Base-by-base conservation (phyloP, 306 rosid genomes). In the Vicia villosa region DNA sequence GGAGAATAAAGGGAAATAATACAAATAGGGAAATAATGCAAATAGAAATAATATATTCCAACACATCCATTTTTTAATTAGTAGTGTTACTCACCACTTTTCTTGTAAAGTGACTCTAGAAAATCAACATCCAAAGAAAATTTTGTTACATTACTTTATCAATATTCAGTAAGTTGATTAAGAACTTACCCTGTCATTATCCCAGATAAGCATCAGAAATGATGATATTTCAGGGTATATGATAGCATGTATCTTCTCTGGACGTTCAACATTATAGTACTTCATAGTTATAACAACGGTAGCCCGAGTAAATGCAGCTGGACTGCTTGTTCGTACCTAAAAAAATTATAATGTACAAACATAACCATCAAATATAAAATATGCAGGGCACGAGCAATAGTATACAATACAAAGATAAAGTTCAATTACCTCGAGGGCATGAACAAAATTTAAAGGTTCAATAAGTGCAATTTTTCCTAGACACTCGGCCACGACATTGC, bases 401-500 rank as follows among this genome's bases (percentile, higher is more conserved):
- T 68, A 73, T 41, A 50, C 52, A 4, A 63, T 67, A 61, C 70
- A 38, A 40, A 36, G 37, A 24, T 47, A 59, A 65, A 52, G 66
- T 8, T 56, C 22, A 66, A 24, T 76, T 87, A 91, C 99, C 97
- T 89, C 89, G 9, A 95, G 99, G 40, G 99, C 97, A 16, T 96
- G 99, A 82, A 95, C 88, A 68, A 95, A 96, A 77, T 95, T 95
- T 78, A 84, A 81, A 58, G 97, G 97, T 80, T 95, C 99, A 74
- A 95, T 89, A 61, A 95, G 97, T 0, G 99, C 99, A 84, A 95
- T 82, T 85, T 95, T 95, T 32, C 97, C 99, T 19, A 95, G 82
- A 76, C 99, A 95, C 83, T 95, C 97, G 0, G 99, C 99, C 56
- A 91, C 99, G 5, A 95, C 99, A 68, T 95, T 95, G 72, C 99